Conservation (phyloP, 257 asterid species). For the Solanum chilense region DNA sequence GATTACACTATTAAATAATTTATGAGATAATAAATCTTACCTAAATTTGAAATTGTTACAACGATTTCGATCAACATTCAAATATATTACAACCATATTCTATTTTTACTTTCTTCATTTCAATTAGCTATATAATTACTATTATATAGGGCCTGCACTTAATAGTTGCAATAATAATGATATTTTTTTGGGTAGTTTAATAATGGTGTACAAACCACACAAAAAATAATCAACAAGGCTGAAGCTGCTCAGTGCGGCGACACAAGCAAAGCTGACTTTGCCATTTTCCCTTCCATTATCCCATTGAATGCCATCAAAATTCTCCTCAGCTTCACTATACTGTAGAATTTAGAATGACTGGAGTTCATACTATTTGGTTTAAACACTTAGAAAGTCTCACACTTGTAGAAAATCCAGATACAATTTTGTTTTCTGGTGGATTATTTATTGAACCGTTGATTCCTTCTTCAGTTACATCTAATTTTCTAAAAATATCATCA, state of each 20-base stretch:
- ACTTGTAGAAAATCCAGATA: not conserved
- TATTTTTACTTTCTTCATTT: not conserved
- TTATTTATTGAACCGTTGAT: constrained; percentile 47
- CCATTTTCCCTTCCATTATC: constrained; percentile 7
- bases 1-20: too few species aligned
- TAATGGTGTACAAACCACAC: not conserved
- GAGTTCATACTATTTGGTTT: not conserved
- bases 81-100: too few species aligned
- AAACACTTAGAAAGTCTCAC: not conserved
- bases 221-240: not conserved
- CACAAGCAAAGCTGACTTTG: constrained; percentile 24
- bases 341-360: constrained; percentile 24
- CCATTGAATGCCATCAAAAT: constrained; percentile 2
- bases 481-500: not conserved
- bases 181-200: not conserved
- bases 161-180: not conserved
- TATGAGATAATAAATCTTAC: rapidly evolving
- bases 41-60: too few species aligned
- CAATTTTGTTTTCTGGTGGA: constrained; percentile 40
- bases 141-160: not conserved
- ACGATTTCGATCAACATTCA: too few species aligned
- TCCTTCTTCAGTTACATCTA: constrained; percentile 35
- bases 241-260: constrained; percentile 14
- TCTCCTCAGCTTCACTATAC: not conserved
- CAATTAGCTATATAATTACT: not conserved